A percentile compares a stretch with the other conserved stretches of the same genome.
Conservation (phyloP, 2,329 filamentous ascomycete genomes). For the Apiospora saccharicola region DNA sequence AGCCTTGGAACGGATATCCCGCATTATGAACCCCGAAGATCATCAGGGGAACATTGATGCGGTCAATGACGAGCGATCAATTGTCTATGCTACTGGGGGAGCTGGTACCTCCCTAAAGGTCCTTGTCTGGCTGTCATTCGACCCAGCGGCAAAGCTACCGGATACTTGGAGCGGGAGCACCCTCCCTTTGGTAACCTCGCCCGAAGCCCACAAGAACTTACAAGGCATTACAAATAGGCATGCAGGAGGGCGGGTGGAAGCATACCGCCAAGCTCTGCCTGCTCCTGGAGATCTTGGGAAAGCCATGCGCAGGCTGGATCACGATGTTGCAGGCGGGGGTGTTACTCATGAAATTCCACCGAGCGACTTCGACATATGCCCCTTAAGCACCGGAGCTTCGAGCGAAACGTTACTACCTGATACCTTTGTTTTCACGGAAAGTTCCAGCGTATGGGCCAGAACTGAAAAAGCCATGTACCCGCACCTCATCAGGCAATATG, state of each 20-base stretch:
- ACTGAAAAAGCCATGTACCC: constrained; percentile 33
- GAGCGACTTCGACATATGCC: not conserved
- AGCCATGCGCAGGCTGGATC: not conserved
- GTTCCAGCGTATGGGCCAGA: constrained; percentile 29
- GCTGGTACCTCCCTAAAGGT: constrained; percentile 32
- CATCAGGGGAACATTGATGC: constrained; percentile 33
- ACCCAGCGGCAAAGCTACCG: constrained; percentile 36
- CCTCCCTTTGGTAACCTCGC: not conserved
- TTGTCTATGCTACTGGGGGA: constrained; percentile 39
- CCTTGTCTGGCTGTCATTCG: constrained; percentile 40
- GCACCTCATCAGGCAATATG: constrained; percentile 28
- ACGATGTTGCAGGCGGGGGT: not conserved
- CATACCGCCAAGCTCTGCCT: not conserved
- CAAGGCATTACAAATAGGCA: not conserved
- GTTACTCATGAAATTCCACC: not conserved
- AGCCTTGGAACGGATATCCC: constrained; percentile 32
- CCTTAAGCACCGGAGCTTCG: not conserved
- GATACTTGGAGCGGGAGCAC: constrained; percentile 21
- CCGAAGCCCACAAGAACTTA: not conserved
- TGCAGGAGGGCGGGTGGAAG: not conserved
- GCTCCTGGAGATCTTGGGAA: not conserved
- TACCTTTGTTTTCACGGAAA: constrained; percentile 26
- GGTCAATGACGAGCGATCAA: constrained; percentile 37
- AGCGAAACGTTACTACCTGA: not conserved
- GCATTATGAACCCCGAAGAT: constrained; percentile 35